A percentile compares a stretch with the other conserved stretches of the same genome.
Evolutionary conservation across 2,329 filamentous ascomycete species (phyloP).

Genomic region (Neopestalotiopsis sp.): DNA sequence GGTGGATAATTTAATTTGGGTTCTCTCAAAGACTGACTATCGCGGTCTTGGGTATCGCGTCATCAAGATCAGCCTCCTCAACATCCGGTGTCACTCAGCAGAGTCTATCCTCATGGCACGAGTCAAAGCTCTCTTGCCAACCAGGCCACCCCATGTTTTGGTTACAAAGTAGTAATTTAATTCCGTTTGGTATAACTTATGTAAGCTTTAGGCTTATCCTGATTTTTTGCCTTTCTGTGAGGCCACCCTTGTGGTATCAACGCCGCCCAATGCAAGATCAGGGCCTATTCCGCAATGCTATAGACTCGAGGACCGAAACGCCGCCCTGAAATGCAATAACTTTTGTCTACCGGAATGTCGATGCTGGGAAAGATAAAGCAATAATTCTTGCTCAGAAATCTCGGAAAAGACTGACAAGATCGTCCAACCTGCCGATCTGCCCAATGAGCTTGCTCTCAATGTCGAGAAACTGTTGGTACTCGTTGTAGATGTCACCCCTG

Average conservation of each 20-base stretch:
- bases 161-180: neutral
- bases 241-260: neutral
- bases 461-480: slow-evolving; percentile 62
- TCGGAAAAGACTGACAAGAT: slow-evolving; percentile 80
- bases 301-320: slow-evolving; percentile 13
- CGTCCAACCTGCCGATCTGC: slow-evolving; percentile 82
- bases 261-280: slow-evolving; percentile 19
- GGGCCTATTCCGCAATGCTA: neutral
- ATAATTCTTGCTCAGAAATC: slow-evolving; percentile 65
- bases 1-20: too few relatives aligned
- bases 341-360: slow-evolving; percentile 10
- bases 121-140: neutral
- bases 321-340: slow-evolving; percentile 18
- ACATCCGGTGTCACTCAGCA: too few relatives aligned
- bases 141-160: neutral
- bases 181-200: neutral
- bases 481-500: slow-evolving; percentile 72
- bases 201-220: neutral
- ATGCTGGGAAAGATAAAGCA: neutral
- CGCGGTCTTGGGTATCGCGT: too few relatives aligned
- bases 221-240: neutral
- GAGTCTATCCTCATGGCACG: neutral
- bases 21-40: too few relatives aligned
- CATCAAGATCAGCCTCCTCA: too few relatives aligned
- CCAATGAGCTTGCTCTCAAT: slow-evolving; percentile 76